Conservation (phyloP, 1,284 basidiomycete genomes). For the Neonothopanus nambi region DNA sequence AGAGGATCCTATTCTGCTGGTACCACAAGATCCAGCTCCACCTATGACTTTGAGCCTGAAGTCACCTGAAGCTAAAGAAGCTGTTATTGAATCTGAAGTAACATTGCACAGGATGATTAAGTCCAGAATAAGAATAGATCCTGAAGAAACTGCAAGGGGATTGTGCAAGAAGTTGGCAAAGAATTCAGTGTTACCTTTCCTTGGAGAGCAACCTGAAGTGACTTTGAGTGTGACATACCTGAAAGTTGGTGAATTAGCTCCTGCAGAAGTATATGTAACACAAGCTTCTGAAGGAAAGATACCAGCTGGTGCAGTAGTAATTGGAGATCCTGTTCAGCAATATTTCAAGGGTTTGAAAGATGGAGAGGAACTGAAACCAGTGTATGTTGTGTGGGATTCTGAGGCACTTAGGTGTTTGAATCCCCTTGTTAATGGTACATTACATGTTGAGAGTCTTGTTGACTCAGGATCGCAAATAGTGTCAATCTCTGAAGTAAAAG, state of each 20-base stretch:
- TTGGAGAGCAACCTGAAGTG: not conserved
- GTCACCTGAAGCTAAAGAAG: not conserved
- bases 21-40: too few species aligned
- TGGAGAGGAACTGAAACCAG: slow-evolving; percentile 15
- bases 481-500: slow-evolving; percentile 24
- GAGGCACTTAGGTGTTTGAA: slow-evolving; percentile 5
- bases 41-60: too few species aligned
- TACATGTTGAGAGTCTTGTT: slow-evolving; percentile 22
- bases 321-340: slow-evolving; percentile 13
- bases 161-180: too few species aligned
- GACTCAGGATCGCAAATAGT: slow-evolving; percentile 27
- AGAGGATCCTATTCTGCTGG: too few species aligned
- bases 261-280: too few species aligned
- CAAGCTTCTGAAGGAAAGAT: slow-evolving; percentile 18
- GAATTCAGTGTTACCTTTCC: not conserved
- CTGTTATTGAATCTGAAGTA: not conserved
- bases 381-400: slow-evolving; percentile 17
- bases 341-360: slow-evolving; percentile 12
- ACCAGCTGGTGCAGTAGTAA: slow-evolving; percentile 22
- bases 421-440: slow-evolving; percentile 4
- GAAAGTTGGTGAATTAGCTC: too few species aligned
- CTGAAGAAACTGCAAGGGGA: too few species aligned
- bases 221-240: not conserved
- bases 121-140: not conserved
- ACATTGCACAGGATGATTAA: not conserved